These are phyloP conservation scores for Fusarium domesticum DNA, from an alignment of 2,329 filamentous ascomycete genomes.

Conservation along the genomic window DNA sequence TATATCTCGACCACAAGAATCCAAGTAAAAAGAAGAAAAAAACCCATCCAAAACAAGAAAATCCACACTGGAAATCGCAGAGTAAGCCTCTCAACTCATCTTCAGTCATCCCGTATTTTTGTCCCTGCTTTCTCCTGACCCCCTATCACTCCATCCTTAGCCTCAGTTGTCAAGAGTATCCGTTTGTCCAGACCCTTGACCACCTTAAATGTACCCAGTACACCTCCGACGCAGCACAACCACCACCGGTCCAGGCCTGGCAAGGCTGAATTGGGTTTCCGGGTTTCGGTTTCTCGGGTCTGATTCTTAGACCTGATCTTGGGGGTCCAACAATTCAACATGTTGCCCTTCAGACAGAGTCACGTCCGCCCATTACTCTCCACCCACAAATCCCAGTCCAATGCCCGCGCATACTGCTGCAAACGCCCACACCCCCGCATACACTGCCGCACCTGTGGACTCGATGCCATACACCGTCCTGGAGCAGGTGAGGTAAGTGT, in stretches of 20 bases:
- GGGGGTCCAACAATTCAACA: background rate
- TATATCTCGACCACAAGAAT: background rate
- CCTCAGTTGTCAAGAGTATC: conserved; percentile 5
- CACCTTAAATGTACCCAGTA: conserved; percentile 4
- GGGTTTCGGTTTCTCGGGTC: background rate
- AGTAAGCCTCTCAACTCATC: background rate
- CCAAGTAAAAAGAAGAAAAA: background rate
- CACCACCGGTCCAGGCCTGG: conserved; percentile 3
- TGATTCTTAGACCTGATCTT: background rate
- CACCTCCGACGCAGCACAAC: background rate
- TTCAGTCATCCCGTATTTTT: background rate
- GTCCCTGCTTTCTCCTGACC: conserved; percentile 2
- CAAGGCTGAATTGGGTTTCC: conserved; percentile 15
- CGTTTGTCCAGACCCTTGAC: conserved; percentile 7
- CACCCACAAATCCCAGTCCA: conserved; percentile 50
- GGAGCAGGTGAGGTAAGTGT: conserved; percentile 62
- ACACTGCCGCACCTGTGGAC: conserved; percentile 64
- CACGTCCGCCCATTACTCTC: conserved; percentile 33
- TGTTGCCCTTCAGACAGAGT: background rate
- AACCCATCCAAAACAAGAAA: background rate
- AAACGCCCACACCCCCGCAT: conserved; percentile 71
- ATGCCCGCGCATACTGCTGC: conserved; percentile 59
- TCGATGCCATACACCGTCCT: conserved; percentile 70
- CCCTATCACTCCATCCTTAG: conserved; percentile 15
- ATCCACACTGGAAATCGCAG: too few relatives aligned